Evolutionary conservation across 148 eudicot genomes (phyloP), one percentile per base, ranked within the genome.

Genomic region (Nepenthes mirabilis): DNA sequence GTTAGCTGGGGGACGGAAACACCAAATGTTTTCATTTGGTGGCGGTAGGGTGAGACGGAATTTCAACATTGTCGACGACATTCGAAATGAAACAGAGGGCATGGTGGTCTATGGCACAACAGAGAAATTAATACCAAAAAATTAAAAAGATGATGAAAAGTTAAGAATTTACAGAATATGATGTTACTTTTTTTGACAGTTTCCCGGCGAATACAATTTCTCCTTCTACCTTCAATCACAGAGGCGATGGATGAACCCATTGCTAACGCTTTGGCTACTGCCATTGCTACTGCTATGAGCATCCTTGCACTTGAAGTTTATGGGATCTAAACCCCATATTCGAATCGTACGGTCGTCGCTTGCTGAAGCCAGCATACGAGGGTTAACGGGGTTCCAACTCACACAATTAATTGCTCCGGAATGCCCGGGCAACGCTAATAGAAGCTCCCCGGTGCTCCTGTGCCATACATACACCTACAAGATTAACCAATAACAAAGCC

Each of bases 401-500:
- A 84, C 90, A 75, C 88, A 84, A 55, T 86, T 90, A 6, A 90
- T 86, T 37, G 80, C 79, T 63, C 91, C 97, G 53, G 95, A 75
- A 74, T 90, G 91, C 56, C 97, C 95, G 2, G 78, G 77, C 71
- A 91, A 65, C 57, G 75, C 74, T 34, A 60, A 55, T 11, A 91
- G 68, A 13, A 78, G 94, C 59, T 83, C 86, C 40, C 90, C 88
- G 3, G 88, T 75, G 55, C 62, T 59, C 69, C 87, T 83, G 64
- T 81, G 96, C 96, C 97, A 91, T 71, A 91, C 85, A 64, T 83
- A 88, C 54, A 91, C 96, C 97, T 49, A 49, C 52, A 10, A 49
- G 11, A 49, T 11, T 12, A 49, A 10, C 52, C 52, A 6, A 49
- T 5, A 49, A 49, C 6, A 11, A 49, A 5, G 14, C 3, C 12